Percentiles rank a stretch among this genome's conserved stretches.
These are phyloP conservation scores for Williopsis jadinii DNA, from an alignment of 1,139 yeast genomes.

Conservation along the genomic window DNA sequence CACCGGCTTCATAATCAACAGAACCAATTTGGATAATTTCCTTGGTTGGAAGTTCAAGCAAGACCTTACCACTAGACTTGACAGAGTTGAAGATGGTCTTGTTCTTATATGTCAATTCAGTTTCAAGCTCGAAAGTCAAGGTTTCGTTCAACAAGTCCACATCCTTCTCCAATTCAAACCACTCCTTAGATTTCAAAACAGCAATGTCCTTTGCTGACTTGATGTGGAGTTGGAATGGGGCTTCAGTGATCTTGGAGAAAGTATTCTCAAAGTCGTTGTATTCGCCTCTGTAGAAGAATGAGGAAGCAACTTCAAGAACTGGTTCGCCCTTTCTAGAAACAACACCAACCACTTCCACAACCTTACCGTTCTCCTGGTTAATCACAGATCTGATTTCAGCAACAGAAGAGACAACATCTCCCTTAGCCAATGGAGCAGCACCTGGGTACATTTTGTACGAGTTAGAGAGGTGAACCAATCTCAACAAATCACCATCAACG, in stretches of 20 bases:
- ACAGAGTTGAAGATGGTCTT: slow-evolving; percentile 74
- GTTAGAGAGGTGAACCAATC: slow-evolving; percentile 89
- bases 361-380: slow-evolving; percentile 89
- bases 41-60: slow-evolving; percentile 86
- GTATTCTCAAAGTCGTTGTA: slow-evolving; percentile 87
- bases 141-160: slow-evolving; percentile 71
- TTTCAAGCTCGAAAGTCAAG: slow-evolving; percentile 84
- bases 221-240: slow-evolving; percentile 76
- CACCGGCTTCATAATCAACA: slow-evolving; percentile 86
- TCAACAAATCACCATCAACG: slow-evolving; percentile 93
- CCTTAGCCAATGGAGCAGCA: slow-evolving; percentile 83
- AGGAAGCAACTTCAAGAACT: slow-evolving; percentile 90
- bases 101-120: slow-evolving; percentile 75
- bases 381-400: slow-evolving; percentile 87
- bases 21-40: slow-evolving; percentile 85
- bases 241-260: slow-evolving; percentile 81
- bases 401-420: slow-evolving; percentile 73
- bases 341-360: slow-evolving; percentile 93
- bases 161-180: slow-evolving; percentile 83
- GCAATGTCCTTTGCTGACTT: slow-evolving; percentile 85
- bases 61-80: slow-evolving; percentile 77
- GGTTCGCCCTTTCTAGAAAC: slow-evolving; percentile 69
- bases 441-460: slow-evolving; percentile 93
- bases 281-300: slow-evolving; percentile 93
- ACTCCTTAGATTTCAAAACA: slow-evolving; percentile 88